phyloP scores from a whole-genome alignment of 106 monocot genomes.

The Apostasia ramifera region DNA sequence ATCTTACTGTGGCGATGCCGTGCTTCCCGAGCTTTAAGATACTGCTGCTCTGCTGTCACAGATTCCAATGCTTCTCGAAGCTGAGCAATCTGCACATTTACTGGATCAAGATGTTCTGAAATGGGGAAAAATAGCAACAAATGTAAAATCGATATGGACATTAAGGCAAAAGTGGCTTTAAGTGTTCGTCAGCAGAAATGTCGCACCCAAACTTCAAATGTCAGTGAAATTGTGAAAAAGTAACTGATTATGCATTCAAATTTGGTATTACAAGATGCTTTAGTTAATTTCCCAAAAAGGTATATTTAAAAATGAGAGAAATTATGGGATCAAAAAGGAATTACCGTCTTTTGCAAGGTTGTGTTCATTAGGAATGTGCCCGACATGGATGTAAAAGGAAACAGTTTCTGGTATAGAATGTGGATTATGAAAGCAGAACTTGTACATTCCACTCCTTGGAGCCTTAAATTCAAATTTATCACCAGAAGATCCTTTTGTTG shows the following conservation, averaged over 20 bases:
- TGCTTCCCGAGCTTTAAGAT: slow-evolving; percentile 85
- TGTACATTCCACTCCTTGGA: slow-evolving; percentile 84
- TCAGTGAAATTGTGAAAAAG: too few species aligned
- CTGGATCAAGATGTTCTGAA: slow-evolving; percentile 90
- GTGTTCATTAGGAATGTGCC: slow-evolving; percentile 89
- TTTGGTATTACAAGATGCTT: too few species aligned
- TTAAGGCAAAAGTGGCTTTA: not conserved
- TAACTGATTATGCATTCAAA: too few species aligned
- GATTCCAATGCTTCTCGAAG: slow-evolving; percentile 93
- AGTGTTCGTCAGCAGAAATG: too few species aligned
- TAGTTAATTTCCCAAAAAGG: too few species aligned
- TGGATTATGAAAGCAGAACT: slow-evolving; percentile 90
- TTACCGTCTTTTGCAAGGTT: slow-evolving; percentile 93
- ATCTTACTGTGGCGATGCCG: slow-evolving; percentile 87
- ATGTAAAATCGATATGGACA: not conserved
- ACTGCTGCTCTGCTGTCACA: slow-evolving; percentile 80
- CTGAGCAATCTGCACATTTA: slow-evolving; percentile 94
- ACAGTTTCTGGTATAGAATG: slow-evolving; percentile 67
- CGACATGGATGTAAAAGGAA: slow-evolving; percentile 89
- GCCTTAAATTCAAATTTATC: slow-evolving; percentile 94
- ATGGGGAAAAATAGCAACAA: not conserved
- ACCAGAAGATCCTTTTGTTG: slow-evolving; percentile 76
- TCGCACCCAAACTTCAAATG: too few species aligned
- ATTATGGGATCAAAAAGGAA: slow-evolving; percentile 1
- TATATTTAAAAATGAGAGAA: not conserved